Percentiles rank a stretch among this genome's conserved stretches.
These are phyloP conservation scores for Xylariales sp. DNA, from an alignment of 2,329 filamentous ascomycete species.

Conservation along the genomic window DNA sequence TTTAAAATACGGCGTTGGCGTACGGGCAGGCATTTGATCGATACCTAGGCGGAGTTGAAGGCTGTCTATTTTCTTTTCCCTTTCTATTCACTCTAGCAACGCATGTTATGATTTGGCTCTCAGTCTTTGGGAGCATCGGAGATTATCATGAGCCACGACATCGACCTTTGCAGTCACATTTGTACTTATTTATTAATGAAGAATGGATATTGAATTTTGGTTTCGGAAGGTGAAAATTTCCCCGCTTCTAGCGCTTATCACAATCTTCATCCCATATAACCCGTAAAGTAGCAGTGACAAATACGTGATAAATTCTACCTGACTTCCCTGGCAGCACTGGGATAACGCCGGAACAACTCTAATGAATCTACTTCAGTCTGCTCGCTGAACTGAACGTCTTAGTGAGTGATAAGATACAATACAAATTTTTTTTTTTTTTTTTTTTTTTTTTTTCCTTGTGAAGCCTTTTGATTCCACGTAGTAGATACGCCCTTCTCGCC, in stretches of 20 bases:
- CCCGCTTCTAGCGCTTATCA: neutral
- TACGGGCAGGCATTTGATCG: conserved; percentile 34
- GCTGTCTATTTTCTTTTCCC: neutral
- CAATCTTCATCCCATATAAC: neutral
- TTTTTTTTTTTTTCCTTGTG: too few species aligned
- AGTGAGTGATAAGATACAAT: neutral
- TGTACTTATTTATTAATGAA: conserved; percentile 22
- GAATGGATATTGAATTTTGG: conserved; percentile 8
- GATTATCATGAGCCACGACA: conserved; percentile 36
- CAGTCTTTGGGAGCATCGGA: conserved; percentile 24
- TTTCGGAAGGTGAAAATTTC: neutral
- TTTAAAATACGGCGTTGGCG: conserved; percentile 21
- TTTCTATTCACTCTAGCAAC: conserved; percentile 14
- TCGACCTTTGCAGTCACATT: conserved; percentile 19
- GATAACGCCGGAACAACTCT: conserved; percentile 3
- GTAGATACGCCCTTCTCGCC: neutral
- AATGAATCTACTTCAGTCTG: neutral
- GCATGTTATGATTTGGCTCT: conserved; percentile 22
- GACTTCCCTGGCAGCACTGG: neutral
- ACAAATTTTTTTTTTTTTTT: neutral
- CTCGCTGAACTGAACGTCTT: neutral
- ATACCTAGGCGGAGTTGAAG: conserved; percentile 39
- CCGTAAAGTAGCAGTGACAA: neutral
- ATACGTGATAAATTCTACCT: conserved; percentile 2
- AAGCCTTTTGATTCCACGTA: neutral